Percentiles rank a stretch among this genome's conserved stretches.
These are phyloP conservation scores for Mucor sp. DNA, from an alignment of 371 early-diverging fungal species.

Conservation along the genomic window DNA sequence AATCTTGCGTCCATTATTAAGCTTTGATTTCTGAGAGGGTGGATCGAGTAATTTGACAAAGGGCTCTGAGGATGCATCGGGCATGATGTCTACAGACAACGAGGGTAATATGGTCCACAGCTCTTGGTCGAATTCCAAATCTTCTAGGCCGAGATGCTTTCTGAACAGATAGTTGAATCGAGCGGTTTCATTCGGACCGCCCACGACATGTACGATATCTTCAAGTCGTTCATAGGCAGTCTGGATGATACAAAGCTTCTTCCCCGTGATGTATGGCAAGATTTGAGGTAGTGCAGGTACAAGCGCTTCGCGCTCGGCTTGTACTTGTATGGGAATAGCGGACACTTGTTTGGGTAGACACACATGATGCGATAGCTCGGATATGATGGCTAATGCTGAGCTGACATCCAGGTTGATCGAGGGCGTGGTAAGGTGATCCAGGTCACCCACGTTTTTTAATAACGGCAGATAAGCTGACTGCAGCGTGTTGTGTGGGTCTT, in stretches of 20 bases:
- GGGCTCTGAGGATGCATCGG: conserved; percentile 44
- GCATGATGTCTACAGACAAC: conserved; percentile 37
- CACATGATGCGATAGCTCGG: conserved; percentile 50
- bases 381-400: conserved; percentile 52
- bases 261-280: conserved; percentile 28
- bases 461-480: conserved; percentile 7
- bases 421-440: conserved; percentile 24
- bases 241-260: conserved; percentile 45
- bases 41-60: conserved; percentile 42
- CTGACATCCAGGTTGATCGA: conserved; percentile 59
- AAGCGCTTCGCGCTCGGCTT: conserved; percentile 46
- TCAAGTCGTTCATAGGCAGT: conserved; percentile 53
- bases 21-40: conserved; percentile 17
- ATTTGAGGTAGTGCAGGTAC: conserved; percentile 46
- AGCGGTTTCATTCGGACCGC: conserved; percentile 48
- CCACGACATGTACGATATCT: conserved; percentile 49
- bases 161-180: conserved; percentile 49
- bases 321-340: conserved; percentile 54
- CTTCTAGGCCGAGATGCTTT: conserved; percentile 12
- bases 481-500: not conserved
- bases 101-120: conserved; percentile 36
- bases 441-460: conserved; percentile 7
- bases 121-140: conserved; percentile 19
- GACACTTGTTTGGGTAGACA: conserved; percentile 37
- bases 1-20: conserved; percentile 52